Conservation (phyloP, 345 rosid genomes). For the Eucalyptus guilfoylei region DNA sequence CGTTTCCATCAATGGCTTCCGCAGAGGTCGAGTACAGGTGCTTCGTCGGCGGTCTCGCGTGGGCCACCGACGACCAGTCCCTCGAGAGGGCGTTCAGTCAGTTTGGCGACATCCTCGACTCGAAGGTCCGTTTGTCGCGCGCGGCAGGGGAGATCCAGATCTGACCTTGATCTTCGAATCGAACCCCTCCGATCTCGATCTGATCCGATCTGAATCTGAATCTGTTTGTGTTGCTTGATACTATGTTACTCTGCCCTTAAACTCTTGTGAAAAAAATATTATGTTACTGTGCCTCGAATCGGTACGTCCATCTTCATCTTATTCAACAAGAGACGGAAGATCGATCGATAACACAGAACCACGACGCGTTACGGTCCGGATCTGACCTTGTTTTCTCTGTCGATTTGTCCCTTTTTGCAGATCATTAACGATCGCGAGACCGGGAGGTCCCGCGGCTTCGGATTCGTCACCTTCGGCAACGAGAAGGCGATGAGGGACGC, state of each 20-base stretch:
- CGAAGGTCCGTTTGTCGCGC: constrained; percentile 83
- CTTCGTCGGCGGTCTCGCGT: constrained; percentile 92
- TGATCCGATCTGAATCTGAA: constrained; percentile 8
- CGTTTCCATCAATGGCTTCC: constrained; percentile 24
- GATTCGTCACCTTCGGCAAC: constrained; percentile 74
- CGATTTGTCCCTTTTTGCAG: not conserved
- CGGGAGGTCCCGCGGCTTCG: constrained; percentile 76
- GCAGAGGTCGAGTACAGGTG: constrained; percentile 72
- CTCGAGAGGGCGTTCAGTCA: constrained; percentile 52
- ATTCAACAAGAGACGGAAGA: constrained; percentile 38
- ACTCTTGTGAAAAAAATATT: constrained; percentile 23
- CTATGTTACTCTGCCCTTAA: constrained; percentile 24
- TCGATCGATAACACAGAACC: constrained; percentile 12
- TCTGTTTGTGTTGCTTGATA: constrained; percentile 58
- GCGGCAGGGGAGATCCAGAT: constrained; percentile 21
- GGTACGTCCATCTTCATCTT: constrained; percentile 95
- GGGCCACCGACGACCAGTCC: constrained; percentile 70
- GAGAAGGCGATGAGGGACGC: constrained; percentile 81
- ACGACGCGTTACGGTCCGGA: not conserved
- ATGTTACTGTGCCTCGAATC: constrained; percentile 32
- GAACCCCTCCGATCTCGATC: constrained; percentile 1
- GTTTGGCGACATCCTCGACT: constrained; percentile 74
- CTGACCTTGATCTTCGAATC: constrained; percentile 4
- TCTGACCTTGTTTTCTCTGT: not conserved
- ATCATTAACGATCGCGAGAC: constrained; percentile 81